Evolutionary conservation across 768 basidiomycete species (phyloP).

Genomic region (Kwoniella bestiolae): DNA sequence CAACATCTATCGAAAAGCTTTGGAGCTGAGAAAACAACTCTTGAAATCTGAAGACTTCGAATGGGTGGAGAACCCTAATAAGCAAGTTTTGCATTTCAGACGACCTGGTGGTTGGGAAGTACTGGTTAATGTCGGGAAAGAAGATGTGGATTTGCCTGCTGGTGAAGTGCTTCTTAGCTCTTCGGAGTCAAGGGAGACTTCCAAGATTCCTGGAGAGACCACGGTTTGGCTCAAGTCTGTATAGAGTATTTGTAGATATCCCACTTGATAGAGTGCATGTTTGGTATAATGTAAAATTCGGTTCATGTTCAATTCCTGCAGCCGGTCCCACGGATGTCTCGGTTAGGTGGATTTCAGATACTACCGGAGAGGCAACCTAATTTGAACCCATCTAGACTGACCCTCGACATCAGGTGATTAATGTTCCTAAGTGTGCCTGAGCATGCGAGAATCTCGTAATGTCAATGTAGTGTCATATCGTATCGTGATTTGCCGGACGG

Average conservation of each 20-base stretch:
- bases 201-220: conserved; percentile 18
- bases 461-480: neutral
- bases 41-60: conserved; percentile 36
- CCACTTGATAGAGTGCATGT: neutral
- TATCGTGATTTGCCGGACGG: neutral
- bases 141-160: conserved; percentile 25
- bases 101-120: conserved; percentile 39
- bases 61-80: conserved; percentile 30
- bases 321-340: neutral
- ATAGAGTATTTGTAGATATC: neutral
- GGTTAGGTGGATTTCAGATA: neutral
- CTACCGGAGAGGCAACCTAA: neutral
- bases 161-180: conserved; percentile 13
- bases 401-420: neutral
- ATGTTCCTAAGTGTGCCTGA: neutral
- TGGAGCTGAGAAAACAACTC: conserved; percentile 28
- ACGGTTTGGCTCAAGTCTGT: conserved; percentile 16
- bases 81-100: conserved; percentile 34
- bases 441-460: neutral
- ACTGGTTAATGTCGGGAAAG: conserved; percentile 34
- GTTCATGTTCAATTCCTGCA: neutral
- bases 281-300: too few species aligned
- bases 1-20: conserved; percentile 36
- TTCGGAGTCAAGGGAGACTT: conserved; percentile 12
- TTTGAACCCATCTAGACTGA: neutral